Evolutionary conservation across 1,139 yeast genomes (phyloP), one percentile per base, ranked within the genome.

Genomic region (Debaryomyces singareniensis): DNA sequence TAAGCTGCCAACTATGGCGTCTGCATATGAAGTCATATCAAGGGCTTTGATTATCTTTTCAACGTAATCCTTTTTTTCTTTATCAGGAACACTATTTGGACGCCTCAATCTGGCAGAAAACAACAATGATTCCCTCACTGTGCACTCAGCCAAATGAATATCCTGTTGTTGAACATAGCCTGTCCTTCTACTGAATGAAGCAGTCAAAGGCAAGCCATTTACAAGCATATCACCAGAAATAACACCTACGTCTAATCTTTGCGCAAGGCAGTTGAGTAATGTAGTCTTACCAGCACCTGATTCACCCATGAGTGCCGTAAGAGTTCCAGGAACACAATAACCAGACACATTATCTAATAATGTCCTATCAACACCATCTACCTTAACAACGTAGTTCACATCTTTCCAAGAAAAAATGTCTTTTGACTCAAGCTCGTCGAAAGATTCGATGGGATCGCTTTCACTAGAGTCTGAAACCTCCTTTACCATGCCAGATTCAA

Each of bases 211-310:
- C 34, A 59, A 56, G 33, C 81, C 82, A 43, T 76, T 75, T 15
- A 77, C 80, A 33, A 75, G 54, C 73, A 75, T 71, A 33, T 74
- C 78, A 44, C 84, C 83, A 28, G 81, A 71, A 28, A 77, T 65
- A 24, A 69, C 72, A 42, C 83, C 84, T 51, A 70, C 64, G 30
- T 66, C 63, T 37, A 71, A 64, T 50, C 83, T 61, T 44, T 74
- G 78, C 11, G 83, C 75, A 35, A 77, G 59, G 29, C 69, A 69
- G 43, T 75, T 75, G 37, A 77, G 60, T 36, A 77, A 56, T 5
- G 83, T 77, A 1, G 84, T 77, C 50, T 76, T 76, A 48, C 83
- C 83, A 27, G 82, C 82, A 46, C 83, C 83, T 16, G 82, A 75
- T 38, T 71, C 79, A 39, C 84, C 84, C 81, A 77, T 75, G 26